phyloP scores from a whole-genome alignment of 2,329 filamentous ascomycete genomes.

The Scedosporium apiospermum region DNA sequence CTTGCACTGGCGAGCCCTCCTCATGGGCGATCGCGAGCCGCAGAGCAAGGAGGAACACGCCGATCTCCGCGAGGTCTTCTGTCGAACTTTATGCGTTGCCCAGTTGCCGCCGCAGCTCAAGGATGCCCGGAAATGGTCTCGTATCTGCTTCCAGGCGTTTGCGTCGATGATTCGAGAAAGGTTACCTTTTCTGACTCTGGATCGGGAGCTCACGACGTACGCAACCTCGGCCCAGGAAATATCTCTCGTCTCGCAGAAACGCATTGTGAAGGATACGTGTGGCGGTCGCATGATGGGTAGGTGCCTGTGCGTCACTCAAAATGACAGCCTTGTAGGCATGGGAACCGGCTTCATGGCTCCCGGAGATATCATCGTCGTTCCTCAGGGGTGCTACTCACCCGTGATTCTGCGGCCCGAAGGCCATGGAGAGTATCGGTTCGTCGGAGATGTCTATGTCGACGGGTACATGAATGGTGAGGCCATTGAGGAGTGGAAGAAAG shows the following conservation, averaged over 20 bases:
- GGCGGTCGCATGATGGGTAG: constrained; percentile 13
- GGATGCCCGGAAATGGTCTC: constrained; percentile 12
- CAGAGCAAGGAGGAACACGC: background rate
- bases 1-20: constrained; percentile 21
- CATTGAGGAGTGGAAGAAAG: constrained; percentile 18
- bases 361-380: constrained; percentile 22
- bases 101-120: constrained; percentile 12
- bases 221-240: background rate
- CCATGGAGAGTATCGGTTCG: constrained; percentile 16
- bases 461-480: constrained; percentile 24
- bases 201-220: constrained; percentile 9
- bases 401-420: constrained; percentile 19
- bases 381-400: constrained; percentile 24
- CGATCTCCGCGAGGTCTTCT: constrained; percentile 17
- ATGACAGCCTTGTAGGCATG: constrained; percentile 18
- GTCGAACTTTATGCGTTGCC: constrained; percentile 18
- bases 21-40: constrained; percentile 11
- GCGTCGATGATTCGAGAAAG: constrained; percentile 11
- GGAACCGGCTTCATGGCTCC: constrained; percentile 20
- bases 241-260: constrained; percentile 1
- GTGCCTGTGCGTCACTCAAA: constrained; percentile 15
- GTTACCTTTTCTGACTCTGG: constrained; percentile 12
- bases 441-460: constrained; percentile 25
- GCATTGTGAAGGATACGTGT: constrained; percentile 13
- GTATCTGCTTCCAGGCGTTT: constrained; percentile 14